Conservation (phyloP, 2,329 filamentous ascomycete species). For the Xylariaceae sp. region DNA sequence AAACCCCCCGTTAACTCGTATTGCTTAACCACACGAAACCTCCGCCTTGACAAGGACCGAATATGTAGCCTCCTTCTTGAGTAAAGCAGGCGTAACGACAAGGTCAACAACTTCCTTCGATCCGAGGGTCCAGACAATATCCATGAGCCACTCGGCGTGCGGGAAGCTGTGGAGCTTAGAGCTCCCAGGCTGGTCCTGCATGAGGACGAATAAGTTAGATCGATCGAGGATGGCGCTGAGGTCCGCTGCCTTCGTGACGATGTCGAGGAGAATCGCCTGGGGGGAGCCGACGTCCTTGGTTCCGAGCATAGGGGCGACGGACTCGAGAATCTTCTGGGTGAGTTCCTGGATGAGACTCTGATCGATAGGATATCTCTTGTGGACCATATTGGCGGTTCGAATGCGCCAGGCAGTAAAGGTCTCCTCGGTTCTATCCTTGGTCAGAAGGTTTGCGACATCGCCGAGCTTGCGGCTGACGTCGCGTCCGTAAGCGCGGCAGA, state of each 20-base stretch:
- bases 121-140: slow-evolving; percentile 20
- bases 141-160: slow-evolving; percentile 22
- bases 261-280: slow-evolving; percentile 15
- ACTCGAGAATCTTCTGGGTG: slow-evolving; percentile 19
- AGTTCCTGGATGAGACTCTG: slow-evolving; percentile 14
- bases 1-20: neutral
- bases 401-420: slow-evolving; percentile 24
- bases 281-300: slow-evolving; percentile 12
- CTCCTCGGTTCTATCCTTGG: slow-evolving; percentile 11
- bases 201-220: slow-evolving; percentile 22
- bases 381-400: slow-evolving; percentile 23
- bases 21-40: slow-evolving; percentile 24
- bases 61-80: slow-evolving; percentile 26
- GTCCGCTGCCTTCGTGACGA: slow-evolving; percentile 23
- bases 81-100: slow-evolving; percentile 29
- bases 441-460: slow-evolving; percentile 15
- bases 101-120: slow-evolving; percentile 24
- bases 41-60: slow-evolving; percentile 28
- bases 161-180: slow-evolving; percentile 24
- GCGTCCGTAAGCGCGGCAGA: slow-evolving; percentile 25
- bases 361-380: slow-evolving; percentile 21
- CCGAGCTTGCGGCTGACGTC: slow-evolving; percentile 18
- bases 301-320: slow-evolving; percentile 19
- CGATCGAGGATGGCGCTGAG: slow-evolving; percentile 22
- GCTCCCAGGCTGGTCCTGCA: slow-evolving; percentile 27